Percentiles rank a stretch among this genome's conserved stretches.
Conservation (phyloP, 495 filamentous ascomycete species). For the Penicillium robsamsonii region DNA sequence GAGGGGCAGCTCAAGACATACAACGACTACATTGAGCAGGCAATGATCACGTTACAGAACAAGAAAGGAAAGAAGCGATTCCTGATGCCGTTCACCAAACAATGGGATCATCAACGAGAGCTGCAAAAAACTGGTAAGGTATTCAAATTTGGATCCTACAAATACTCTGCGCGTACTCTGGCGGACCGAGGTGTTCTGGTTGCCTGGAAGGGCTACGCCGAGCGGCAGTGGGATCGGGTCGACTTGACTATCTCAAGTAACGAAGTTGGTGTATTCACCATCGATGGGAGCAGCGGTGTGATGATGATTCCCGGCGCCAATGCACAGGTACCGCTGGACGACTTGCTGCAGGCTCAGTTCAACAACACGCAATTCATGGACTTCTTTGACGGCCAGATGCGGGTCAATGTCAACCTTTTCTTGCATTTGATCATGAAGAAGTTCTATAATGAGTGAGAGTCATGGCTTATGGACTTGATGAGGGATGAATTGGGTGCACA, state of each 20-base stretch:
- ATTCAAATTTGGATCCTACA: constrained; percentile 96
- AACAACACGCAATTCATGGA: constrained; percentile 93
- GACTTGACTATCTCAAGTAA: constrained; percentile 93
- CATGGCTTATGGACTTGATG: constrained; percentile 25
- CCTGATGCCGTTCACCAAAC: constrained; percentile 95
- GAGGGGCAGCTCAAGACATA: constrained; percentile 95
- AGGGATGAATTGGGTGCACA: constrained; percentile 27
- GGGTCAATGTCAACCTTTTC: constrained; percentile 92
- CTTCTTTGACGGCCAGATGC: constrained; percentile 82
- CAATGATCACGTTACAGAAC: constrained; percentile 96
- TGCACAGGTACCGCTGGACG: constrained; percentile 85
- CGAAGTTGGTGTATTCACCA: constrained; percentile 88
- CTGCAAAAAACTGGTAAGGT: constrained; percentile 86
- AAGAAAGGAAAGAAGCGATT: constrained; percentile 96
- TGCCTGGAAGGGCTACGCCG: constrained; percentile 76
- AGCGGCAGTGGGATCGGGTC: constrained; percentile 86
- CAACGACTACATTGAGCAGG: constrained; percentile 98
- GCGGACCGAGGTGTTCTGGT: constrained; percentile 93
- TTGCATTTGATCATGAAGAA: constrained; percentile 96
- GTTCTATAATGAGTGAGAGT: constrained; percentile 72
- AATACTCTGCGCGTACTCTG: constrained; percentile 86
- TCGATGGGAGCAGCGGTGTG: constrained; percentile 88
- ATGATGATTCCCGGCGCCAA: constrained; percentile 96
- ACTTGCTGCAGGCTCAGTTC: constrained; percentile 93
- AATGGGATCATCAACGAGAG: constrained; percentile 97